These are phyloP conservation scores for Eremothecium cymbalariae DNA, from an alignment of 1,139 yeast species.

Conservation along the genomic window DNA sequence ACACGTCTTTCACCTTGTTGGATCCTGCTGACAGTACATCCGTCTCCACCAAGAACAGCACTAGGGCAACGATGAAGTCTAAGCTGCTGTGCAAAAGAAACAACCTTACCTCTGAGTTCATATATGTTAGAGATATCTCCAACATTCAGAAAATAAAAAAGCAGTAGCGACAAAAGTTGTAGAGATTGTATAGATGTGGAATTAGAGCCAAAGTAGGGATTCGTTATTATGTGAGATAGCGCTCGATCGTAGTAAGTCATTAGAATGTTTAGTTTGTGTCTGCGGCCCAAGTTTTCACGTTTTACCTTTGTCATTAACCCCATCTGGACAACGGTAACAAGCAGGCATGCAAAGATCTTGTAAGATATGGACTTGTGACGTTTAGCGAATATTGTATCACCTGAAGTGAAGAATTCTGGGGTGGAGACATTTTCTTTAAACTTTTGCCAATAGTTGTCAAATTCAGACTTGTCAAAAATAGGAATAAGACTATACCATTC, in stretches of 20 bases:
- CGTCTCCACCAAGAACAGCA: slow-evolving; percentile 55
- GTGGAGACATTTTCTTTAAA: slow-evolving; percentile 40
- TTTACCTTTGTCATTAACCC: slow-evolving; percentile 39
- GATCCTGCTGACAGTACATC: slow-evolving; percentile 47
- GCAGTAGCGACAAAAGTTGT: slow-evolving; percentile 60
- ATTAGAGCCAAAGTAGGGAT: slow-evolving; percentile 39
- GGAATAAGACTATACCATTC: slow-evolving; percentile 75
- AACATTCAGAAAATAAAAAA: slow-evolving; percentile 61
- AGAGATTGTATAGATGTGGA: slow-evolving; percentile 61
- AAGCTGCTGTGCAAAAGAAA: slow-evolving; percentile 79
- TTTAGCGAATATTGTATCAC: slow-evolving; percentile 18
- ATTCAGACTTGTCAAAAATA: slow-evolving; percentile 55
- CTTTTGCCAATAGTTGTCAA: slow-evolving; percentile 48
- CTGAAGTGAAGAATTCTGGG: slow-evolving; percentile 12
- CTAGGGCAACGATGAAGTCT: slow-evolving; percentile 84
- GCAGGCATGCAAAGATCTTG: slow-evolving; percentile 46
- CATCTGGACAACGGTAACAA: slow-evolving; percentile 51
- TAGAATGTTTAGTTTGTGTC: slow-evolving; percentile 18
- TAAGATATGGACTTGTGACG: slow-evolving; percentile 29
- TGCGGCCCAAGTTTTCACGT: slow-evolving; percentile 12
- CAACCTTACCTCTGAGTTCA: slow-evolving; percentile 65
- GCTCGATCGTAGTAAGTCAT: slow-evolving; percentile 44
- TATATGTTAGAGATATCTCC: slow-evolving; percentile 73
- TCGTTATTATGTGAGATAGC: slow-evolving; percentile 42
- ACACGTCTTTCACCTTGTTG: slow-evolving; percentile 80